Conservation (phyloP, 192 early-diverging fungal species). For the Coemansia sp. region DNA sequence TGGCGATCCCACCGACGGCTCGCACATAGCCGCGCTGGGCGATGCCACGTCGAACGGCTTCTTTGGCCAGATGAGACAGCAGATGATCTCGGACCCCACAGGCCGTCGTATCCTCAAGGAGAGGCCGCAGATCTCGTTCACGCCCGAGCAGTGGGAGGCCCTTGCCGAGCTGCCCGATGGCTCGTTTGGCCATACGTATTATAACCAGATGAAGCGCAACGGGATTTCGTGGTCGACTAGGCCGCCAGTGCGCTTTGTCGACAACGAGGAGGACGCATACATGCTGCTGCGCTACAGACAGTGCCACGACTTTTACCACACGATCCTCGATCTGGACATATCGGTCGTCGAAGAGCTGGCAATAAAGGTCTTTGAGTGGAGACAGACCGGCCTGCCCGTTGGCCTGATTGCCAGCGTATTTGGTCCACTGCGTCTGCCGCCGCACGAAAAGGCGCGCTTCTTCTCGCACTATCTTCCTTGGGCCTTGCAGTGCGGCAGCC, state of each 20-base stretch:
- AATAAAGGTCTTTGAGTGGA: constrained; percentile 94
- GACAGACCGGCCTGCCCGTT: constrained; percentile 91
- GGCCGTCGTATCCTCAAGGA: constrained; percentile 87
- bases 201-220: constrained; percentile 76
- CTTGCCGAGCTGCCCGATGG: constrained; percentile 64
- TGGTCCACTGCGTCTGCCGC: constrained; percentile 75
- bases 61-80: constrained; percentile 70
- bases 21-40: constrained; percentile 64
- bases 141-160: constrained; percentile 66
- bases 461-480: constrained; percentile 84
- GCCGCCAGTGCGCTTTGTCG: constrained; percentile 82
- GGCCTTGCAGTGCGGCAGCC: constrained; percentile 84
- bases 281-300: constrained; percentile 93
- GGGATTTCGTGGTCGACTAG: constrained; percentile 84
- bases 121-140: constrained; percentile 76
- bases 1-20: constrained; percentile 69
- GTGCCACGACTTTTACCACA: constrained; percentile 95
- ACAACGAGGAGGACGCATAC: constrained; percentile 90
- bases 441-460: constrained; percentile 63
- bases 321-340: constrained; percentile 77
- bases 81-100: constrained; percentile 73
- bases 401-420: constrained; percentile 78
- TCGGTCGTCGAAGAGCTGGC: constrained; percentile 91
- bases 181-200: constrained; percentile 89
- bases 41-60: constrained; percentile 83